Evolutionary conservation across 106 monocot species (phyloP), one percentile per base, ranked within the genome.

Genomic region (Acanthochlamys bracteata): DNA sequence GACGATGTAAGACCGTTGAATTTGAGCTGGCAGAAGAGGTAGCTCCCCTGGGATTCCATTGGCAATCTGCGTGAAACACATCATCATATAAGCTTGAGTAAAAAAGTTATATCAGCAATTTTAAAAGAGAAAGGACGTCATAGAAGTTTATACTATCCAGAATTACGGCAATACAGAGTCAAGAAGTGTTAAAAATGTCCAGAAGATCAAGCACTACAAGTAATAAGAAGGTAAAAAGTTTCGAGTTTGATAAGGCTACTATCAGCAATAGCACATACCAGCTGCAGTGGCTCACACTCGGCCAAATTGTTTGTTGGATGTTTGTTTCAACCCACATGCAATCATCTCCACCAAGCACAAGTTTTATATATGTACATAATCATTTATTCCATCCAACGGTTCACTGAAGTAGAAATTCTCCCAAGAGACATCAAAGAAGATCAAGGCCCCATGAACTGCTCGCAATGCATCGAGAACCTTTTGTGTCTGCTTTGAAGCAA

Each of bases 391-490:
- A 45, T 88, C 98, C 17, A 92, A 46, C 19, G 98, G 92, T 47
- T 99, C 98, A 23, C 57, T 76, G 0, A 33, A 81, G 63, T 99
- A 99, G 75, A 99, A 75, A 59, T 73, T 55, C 69, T 99, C 77
- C 98, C 98, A 99, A 9, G 84, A 83, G 55, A 83, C 59, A 71
- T 99, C 85, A 9, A 92, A 49, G 75, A 74, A 89, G 92, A 80
- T 99, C 88, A 64, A 99, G 92, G 74, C 92, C 92, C 98, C 98
- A 99, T 60, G 83, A 75, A 63, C 92, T 89, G 66, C 98, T 99
- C 58, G 79, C 57, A 66, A 99, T 99, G 67, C 98, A 99, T 78
- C 85, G 82, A 42, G 86, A 83, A 64, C 98, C 92, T 47, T 86
- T 86, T 39, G 72, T 83, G 39, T 92, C 98, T 68, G 60, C 98